Percentiles rank a stretch among this genome's conserved stretches.
Evolutionary conservation across 2,329 filamentous ascomycete genomes (phyloP).

Genomic region (Monosporascus sp.): DNA sequence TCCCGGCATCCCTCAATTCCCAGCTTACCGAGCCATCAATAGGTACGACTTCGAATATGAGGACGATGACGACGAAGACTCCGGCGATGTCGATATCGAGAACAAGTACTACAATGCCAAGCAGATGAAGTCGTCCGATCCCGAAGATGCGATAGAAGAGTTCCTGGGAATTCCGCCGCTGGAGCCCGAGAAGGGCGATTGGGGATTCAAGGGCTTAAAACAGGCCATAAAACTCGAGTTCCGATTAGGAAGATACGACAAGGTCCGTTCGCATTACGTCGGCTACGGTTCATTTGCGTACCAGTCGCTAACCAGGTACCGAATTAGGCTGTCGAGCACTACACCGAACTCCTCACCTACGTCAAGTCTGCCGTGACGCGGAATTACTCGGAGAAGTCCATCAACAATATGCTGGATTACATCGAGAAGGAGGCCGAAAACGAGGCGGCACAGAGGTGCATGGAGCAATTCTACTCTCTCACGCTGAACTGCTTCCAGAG

Average conservation of each 20-base stretch:
- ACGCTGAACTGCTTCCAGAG: slow-evolving; percentile 93
- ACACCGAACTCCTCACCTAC: slow-evolving; percentile 91
- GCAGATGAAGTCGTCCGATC: slow-evolving; percentile 83
- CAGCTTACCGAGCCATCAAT: neutral
- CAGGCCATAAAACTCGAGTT: slow-evolving; percentile 98
- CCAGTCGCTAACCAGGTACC: slow-evolving; percentile 17
- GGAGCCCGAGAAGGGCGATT: slow-evolving; percentile 90
- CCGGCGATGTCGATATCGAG: slow-evolving; percentile 88
- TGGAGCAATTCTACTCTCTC: slow-evolving; percentile 92
- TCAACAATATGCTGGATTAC: slow-evolving; percentile 98
- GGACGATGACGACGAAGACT: slow-evolving; percentile 82
- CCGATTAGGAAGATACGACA: slow-evolving; percentile 79
- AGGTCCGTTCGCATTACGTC: slow-evolving; percentile 45
- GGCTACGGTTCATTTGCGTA: neutral
- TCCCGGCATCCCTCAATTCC: too few relatives aligned
- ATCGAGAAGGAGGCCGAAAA: slow-evolving; percentile 83
- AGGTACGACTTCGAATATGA: slow-evolving; percentile 98
- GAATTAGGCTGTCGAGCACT: slow-evolving; percentile 78
- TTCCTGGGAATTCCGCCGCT: slow-evolving; percentile 83
- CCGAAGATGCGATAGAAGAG: slow-evolving; percentile 83
- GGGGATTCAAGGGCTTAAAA: slow-evolving; percentile 97
- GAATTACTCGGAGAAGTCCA: slow-evolving; percentile 98
- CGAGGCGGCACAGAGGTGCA: slow-evolving; percentile 67
- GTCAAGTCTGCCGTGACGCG: slow-evolving; percentile 95
- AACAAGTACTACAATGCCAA: slow-evolving; percentile 99